Evolutionary conservation across 2,329 filamentous ascomycete genomes (phyloP), one percentile per base, ranked within the genome.

Genomic region (Colletotrichum sp.): DNA sequence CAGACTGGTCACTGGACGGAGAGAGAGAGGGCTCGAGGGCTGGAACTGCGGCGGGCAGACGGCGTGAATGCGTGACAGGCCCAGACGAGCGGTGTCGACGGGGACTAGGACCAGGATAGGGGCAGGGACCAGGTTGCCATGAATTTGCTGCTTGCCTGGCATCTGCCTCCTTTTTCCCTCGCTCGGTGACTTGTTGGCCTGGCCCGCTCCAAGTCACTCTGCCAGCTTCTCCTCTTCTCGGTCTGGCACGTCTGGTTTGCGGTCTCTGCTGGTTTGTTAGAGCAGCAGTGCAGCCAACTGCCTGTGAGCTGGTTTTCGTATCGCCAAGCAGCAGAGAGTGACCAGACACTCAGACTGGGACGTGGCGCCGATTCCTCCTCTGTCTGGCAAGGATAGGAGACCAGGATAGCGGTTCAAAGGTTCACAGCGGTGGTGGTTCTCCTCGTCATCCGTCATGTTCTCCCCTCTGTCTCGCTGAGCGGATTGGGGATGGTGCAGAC

Each of bases 71-170:
- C 36, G 68, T 68, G 49, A 72, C 52, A 72, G 62, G 69, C 52
- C 72, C 72, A 44, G 69, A 72, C 34, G 26, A 72, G 55, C 69
- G 72, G 69, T 72, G 72, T 57, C 39, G 63, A 72, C 55, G 36
- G 26, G 63, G 69, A 57, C 62, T 26, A 67, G 69, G 62, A 44
- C 28, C 18, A 34, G 63, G 63, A n/a, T 44, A 74, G 15, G 71
- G 66, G 55, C 44, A 18, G 26, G 71, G 57, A 55, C 44, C 72
- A 62, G 39, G 44, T 16, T n/a, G 26, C 9, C 6, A 67, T 62
- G 34, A 16, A 10, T n/a, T 16, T 16, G 15, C n/a, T 68, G 57
- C 15, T 26, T 55, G 36, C 69, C 68, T 67, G 15, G 62, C 55
- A 63, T 26, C 30, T 62, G 68, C 49, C 55, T 69, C 66, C 49